A percentile compares a stretch with the other conserved stretches of the same genome.
phyloP scores from a whole-genome alignment of 805 yeast genomes.

The Myxozyma melibiosi region DNA sequence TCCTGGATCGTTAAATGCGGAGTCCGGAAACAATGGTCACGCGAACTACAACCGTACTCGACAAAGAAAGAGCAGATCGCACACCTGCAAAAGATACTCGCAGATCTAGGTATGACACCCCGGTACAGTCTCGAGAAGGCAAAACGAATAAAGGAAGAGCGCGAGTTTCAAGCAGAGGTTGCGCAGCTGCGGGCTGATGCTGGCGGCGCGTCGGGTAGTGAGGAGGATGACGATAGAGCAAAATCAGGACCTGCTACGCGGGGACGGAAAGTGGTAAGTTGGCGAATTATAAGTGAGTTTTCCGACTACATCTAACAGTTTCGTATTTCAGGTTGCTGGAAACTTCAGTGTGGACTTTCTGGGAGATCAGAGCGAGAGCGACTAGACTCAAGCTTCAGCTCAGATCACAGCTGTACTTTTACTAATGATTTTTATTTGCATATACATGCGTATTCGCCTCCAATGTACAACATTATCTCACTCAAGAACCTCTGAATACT shows the following conservation, averaged over 20 bases:
- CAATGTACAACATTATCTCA: background rate
- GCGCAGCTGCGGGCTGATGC: constrained; percentile 35
- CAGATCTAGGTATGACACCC: constrained; percentile 38
- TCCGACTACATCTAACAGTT: background rate
- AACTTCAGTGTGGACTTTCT: constrained; percentile 24
- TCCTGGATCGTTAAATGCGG: constrained; percentile 38
- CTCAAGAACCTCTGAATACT: background rate
- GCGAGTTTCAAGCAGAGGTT: constrained; percentile 35
- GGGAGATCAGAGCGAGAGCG: constrained; percentile 29
- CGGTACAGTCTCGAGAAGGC: constrained; percentile 39
- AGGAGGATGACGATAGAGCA: constrained; percentile 2
- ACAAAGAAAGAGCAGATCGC: constrained; percentile 31
- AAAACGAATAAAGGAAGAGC: constrained; percentile 34
- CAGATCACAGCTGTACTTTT: background rate
- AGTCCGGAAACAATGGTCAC: constrained; percentile 37
- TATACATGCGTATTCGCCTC: background rate
- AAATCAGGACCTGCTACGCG: background rate
- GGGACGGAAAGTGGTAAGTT: background rate
- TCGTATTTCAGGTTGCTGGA: constrained; percentile 15
- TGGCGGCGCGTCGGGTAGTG: constrained; percentile 2
- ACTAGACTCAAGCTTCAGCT: background rate
- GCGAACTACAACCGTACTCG: constrained; percentile 31
- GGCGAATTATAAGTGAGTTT: background rate
- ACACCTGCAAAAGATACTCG: constrained; percentile 32
- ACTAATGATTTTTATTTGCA: no score